A percentile compares a stretch with the other conserved stretches of the same genome.
phyloP scores from a whole-genome alignment of 805 yeast species.

The Metschnikowia shivogae region DNA sequence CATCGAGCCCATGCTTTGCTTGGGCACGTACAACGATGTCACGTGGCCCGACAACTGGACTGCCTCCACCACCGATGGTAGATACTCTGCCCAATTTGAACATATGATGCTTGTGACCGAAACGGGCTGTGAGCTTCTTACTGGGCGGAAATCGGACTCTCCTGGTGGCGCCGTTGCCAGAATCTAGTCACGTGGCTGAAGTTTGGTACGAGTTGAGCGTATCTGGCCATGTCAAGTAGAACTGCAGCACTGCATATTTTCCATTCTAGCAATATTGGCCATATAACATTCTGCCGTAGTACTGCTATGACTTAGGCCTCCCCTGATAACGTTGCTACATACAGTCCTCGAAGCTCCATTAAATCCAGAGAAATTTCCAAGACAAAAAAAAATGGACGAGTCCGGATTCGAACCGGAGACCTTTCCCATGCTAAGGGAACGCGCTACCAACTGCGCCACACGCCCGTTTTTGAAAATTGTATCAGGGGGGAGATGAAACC shows the following conservation, averaged over 20 bases:
- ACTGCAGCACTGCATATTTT: too few relatives aligned
- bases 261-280: too few relatives aligned
- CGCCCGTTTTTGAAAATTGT: too few relatives aligned
- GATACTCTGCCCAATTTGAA: conserved; percentile 89
- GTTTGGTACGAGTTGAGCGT: too few relatives aligned
- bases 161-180: conserved; percentile 86
- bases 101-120: conserved; percentile 92
- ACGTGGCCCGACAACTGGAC: conserved; percentile 99
- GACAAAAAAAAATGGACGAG: not conserved
- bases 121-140: conserved; percentile 84
- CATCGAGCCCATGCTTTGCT: conserved; percentile 93
- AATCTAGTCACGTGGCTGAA: conserved; percentile 17
- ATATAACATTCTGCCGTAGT: too few relatives aligned
- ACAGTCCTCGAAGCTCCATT: not conserved
- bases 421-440: conserved; percentile 2
- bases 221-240: too few relatives aligned
- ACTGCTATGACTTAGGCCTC: conserved; percentile 5
- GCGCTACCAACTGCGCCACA: conserved; percentile 16
- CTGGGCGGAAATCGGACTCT: conserved; percentile 72
- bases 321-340: too few relatives aligned
- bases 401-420: too few relatives aligned
- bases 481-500: too few relatives aligned
- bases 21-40: conserved; percentile 75
- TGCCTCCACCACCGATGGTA: conserved; percentile 85
- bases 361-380: too few relatives aligned